Evolutionary conservation across 768 basidiomycete genomes (phyloP).

Genomic region (Suillus luteus): DNA sequence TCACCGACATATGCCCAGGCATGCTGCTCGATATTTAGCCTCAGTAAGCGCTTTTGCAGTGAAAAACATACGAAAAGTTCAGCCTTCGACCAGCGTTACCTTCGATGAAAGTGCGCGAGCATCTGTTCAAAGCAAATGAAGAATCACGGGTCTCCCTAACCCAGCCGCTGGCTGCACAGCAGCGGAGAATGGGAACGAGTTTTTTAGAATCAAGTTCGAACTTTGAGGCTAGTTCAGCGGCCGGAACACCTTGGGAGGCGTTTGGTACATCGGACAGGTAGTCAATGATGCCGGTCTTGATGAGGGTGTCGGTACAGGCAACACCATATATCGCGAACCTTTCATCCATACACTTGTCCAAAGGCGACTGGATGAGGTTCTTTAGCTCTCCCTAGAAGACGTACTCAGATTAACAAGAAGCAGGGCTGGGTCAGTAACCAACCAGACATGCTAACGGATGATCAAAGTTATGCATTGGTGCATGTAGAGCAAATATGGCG

Average conservation of each 20-base stretch:
- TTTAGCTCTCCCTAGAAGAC: conserved; percentile 10
- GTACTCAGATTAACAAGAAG: neutral
- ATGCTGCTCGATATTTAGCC: conserved; percentile 12
- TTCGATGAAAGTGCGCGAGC: conserved; percentile 16
- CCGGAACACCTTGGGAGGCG: neutral
- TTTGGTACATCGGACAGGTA: neutral
- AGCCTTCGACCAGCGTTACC: conserved; percentile 21
- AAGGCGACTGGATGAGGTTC: conserved; percentile 8
- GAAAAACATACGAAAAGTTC: conserved; percentile 13
- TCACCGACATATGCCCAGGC: conserved; percentile 18
- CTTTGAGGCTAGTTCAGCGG: neutral
- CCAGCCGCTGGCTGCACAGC: conserved; percentile 21
- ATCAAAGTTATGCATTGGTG: no score
- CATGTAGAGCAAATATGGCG: neutral
- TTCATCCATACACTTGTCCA: conserved; percentile 6
- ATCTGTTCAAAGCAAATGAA: conserved; percentile 22
- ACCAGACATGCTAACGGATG: neutral
- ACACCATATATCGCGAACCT: conserved; percentile 19
- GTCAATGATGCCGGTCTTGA: neutral
- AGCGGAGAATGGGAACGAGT: conserved; percentile 17
- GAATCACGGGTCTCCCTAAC: conserved; percentile 21
- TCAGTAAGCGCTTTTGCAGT: neutral
- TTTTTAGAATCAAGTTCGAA: conserved; percentile 1
- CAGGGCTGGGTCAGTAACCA: neutral
- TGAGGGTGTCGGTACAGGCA: neutral